phyloP scores from a whole-genome alignment of 2,329 filamentous ascomycete species.

The Coleophoma eucalyptorum region DNA sequence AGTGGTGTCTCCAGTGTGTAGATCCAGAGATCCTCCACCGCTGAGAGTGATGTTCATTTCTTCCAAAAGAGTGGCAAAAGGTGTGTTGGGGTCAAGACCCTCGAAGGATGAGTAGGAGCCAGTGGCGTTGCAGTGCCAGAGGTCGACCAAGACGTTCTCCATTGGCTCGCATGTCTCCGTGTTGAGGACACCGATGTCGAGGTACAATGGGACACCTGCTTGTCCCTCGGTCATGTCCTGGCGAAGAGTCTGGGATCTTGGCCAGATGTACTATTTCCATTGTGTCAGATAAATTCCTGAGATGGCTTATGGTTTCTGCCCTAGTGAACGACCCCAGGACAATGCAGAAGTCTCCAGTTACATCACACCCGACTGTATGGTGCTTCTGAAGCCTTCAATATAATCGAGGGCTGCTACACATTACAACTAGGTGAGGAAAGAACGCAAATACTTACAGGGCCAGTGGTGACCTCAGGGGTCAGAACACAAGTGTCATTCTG shows the following conservation, averaged over 20 bases:
- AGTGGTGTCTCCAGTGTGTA: constrained; percentile 30
- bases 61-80: constrained; percentile 23
- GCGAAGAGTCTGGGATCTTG: constrained; percentile 40
- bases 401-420: too few relatives aligned
- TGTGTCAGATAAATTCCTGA: too few relatives aligned
- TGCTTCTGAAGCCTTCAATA: too few relatives aligned
- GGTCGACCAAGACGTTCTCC: constrained; percentile 42
- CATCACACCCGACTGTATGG: too few relatives aligned
- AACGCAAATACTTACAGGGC: constrained; percentile 27
- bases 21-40: constrained; percentile 11
- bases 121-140: constrained; percentile 37
- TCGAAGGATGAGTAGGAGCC: constrained; percentile 26
- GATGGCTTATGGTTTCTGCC: too few relatives aligned
- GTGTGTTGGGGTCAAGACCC: constrained; percentile 25
- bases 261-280: constrained; percentile 31
- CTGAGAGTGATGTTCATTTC: constrained; percentile 23
- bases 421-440: too few relatives aligned
- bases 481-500: constrained; percentile 42
- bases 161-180: constrained; percentile 48
- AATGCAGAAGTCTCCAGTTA: too few relatives aligned
- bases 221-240: constrained; percentile 42
- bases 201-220: constrained; percentile 40
- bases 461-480: constrained; percentile 47
- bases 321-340: too few relatives aligned
- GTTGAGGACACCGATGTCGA: constrained; percentile 51